Evolutionary conservation across 2,329 filamentous ascomycete species (phyloP).

Genomic region (Penicillium frequentans): DNA sequence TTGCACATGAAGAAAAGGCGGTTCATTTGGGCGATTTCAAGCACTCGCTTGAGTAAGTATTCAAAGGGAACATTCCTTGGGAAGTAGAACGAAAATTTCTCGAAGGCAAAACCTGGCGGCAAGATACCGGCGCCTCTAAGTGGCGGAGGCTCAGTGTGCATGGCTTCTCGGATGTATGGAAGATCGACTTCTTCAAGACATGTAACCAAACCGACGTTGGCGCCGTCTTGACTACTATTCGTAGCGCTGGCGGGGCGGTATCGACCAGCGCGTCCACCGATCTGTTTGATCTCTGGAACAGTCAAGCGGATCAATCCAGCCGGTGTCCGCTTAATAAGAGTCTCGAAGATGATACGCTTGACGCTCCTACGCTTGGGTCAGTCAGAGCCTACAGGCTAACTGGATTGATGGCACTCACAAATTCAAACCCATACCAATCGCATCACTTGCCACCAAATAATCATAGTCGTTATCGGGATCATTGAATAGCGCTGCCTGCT

Average conservation of each 20-base stretch:
- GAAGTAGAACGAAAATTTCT: slow-evolving; percentile 79
- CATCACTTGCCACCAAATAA: slow-evolving; percentile 88
- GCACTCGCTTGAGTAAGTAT: slow-evolving; percentile 75
- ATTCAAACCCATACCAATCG: slow-evolving; percentile 96
- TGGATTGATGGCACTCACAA: slow-evolving; percentile 56
- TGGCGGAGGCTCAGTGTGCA: slow-evolving; percentile 63
- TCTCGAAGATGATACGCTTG: slow-evolving; percentile 85
- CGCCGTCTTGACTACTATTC: slow-evolving; percentile 16
- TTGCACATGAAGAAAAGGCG: slow-evolving; percentile 70
- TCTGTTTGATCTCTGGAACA: slow-evolving; percentile 86
- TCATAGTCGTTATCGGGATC: slow-evolving; percentile 95
- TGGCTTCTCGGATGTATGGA: slow-evolving; percentile 59
- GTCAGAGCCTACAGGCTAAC: neutral
- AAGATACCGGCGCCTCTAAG: slow-evolving; percentile 71
- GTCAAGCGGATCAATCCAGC: slow-evolving; percentile 57
- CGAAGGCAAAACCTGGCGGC: slow-evolving; percentile 68
- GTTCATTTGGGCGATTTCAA: slow-evolving; percentile 66
- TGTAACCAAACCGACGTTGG: slow-evolving; percentile 70
- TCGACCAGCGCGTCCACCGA: slow-evolving; percentile 86
- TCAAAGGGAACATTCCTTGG: slow-evolving; percentile 77
- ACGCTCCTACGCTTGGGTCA: slow-evolving; percentile 57
- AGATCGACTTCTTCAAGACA: slow-evolving; percentile 73
- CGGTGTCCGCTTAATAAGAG: slow-evolving; percentile 71
- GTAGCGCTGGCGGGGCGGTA: slow-evolving; percentile 64
- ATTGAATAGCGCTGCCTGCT: slow-evolving; percentile 92